Evolutionary conservation across 2,329 filamentous ascomycete species (phyloP).

Genomic region (Canariomyces notabilis): DNA sequence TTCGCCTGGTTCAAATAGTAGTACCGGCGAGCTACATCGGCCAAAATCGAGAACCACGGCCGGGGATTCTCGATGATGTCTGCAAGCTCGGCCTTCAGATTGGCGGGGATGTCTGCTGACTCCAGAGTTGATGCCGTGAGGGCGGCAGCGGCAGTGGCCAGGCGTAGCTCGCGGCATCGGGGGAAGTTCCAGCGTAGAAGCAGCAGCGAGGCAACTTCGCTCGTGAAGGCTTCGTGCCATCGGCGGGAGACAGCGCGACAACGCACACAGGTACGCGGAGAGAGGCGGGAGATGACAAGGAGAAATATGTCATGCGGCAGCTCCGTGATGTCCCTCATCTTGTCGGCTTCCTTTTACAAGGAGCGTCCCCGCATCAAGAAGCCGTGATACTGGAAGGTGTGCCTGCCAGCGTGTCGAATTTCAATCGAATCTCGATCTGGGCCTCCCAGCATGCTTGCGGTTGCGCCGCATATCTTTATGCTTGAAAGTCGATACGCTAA

Average conservation of each 20-base stretch:
- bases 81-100: conserved; percentile 16
- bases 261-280: conserved; percentile 45
- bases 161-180: conserved; percentile 47
- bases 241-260: conserved; percentile 48
- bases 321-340: conserved; percentile 35
- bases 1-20: conserved; percentile 45
- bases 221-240: conserved; percentile 47
- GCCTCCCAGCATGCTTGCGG: too few relatives aligned
- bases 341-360: conserved; percentile 1
- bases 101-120: conserved; percentile 9
- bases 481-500: too few relatives aligned
- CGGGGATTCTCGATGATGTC: conserved; percentile 14
- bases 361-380: background rate
- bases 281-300: conserved; percentile 45
- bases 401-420: too few relatives aligned
- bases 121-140: background rate
- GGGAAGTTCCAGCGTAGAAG: conserved; percentile 50
- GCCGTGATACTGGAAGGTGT: background rate
- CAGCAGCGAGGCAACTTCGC: conserved; percentile 40
- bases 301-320: conserved; percentile 57
- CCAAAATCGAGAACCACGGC: conserved; percentile 42
- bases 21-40: conserved; percentile 50
- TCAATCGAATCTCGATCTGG: too few relatives aligned
- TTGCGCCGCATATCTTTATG: too few relatives aligned
- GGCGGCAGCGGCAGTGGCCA: conserved; percentile 24